These are phyloP conservation scores for Pouteria glomerata DNA, from an alignment of 148 eudicot species.

Conservation along the genomic window DNA sequence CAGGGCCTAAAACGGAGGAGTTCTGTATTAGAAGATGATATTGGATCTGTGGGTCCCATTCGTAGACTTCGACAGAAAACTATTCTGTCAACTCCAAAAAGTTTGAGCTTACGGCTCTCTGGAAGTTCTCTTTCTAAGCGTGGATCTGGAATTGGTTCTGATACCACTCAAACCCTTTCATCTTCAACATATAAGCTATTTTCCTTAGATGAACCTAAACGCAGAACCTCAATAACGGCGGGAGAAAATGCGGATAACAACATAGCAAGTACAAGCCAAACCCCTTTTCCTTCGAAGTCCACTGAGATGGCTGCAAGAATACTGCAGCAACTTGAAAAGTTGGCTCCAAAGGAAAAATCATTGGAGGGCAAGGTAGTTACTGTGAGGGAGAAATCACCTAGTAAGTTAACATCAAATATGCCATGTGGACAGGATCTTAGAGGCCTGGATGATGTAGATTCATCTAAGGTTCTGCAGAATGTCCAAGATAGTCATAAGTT, in stretches of 20 bases:
- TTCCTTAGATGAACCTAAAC: constrained; percentile 13
- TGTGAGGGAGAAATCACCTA: constrained; percentile 30
- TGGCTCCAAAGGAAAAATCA: constrained; percentile 59
- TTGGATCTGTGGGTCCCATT: constrained; percentile 72
- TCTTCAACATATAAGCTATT: constrained; percentile 17
- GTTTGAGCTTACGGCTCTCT: constrained; percentile 22
- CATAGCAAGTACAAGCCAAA: constrained; percentile 33
- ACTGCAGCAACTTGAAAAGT: constrained; percentile 66
- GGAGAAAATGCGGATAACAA: constrained; percentile 23
- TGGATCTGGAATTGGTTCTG: constrained; percentile 28
- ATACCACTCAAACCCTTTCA: constrained; percentile 25
- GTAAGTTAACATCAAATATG: constrained; percentile 36
- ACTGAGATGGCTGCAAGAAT: constrained; percentile 68
- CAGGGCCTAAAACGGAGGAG: constrained; percentile 84
- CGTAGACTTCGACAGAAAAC: constrained; percentile 88
- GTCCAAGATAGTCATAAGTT: constrained; percentile 25
- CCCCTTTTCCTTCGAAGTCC: constrained; percentile 59
- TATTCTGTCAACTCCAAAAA: constrained; percentile 53
- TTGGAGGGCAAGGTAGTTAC: constrained; percentile 30
- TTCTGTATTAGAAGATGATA: constrained; percentile 68
- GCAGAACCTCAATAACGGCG: constrained; percentile 22
- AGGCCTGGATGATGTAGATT: constrained; percentile 40
- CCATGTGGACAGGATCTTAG: constrained; percentile 42
- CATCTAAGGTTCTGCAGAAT: constrained; percentile 40
- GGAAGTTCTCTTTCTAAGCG: constrained; percentile 24